These are phyloP conservation scores for Coccomyxa sp. DNA, from an alignment of 139 green algal genomes.

Conservation along the genomic window DNA sequence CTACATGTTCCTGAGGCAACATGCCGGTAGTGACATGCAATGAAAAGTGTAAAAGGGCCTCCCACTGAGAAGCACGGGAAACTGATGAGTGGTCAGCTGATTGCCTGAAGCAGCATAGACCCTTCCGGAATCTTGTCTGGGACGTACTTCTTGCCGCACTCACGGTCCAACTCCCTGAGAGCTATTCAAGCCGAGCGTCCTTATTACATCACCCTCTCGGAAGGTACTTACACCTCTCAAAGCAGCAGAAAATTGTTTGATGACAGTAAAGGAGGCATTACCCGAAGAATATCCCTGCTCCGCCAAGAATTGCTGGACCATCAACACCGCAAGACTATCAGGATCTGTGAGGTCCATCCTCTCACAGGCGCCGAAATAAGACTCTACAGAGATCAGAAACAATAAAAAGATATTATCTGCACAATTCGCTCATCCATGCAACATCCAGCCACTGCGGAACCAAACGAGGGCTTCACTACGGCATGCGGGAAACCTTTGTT, in stretches of 20 bases:
- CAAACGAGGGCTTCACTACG: too few relatives aligned
- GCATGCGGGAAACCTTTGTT: too few relatives aligned
- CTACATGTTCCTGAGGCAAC: background rate
- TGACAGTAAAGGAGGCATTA: background rate
- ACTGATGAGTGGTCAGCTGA: background rate
- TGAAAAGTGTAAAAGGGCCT: too few relatives aligned
- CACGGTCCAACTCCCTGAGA: conserved; percentile 40
- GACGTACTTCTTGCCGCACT: conserved; percentile 28
- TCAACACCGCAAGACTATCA: conserved; percentile 28
- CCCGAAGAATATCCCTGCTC: conserved; percentile 40
- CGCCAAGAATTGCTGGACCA: conserved; percentile 46
- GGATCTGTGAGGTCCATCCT: conserved; percentile 20
- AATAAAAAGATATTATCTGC: too few relatives aligned
- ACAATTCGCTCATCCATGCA: too few relatives aligned
- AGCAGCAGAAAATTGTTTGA: too few relatives aligned
- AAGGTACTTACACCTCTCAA: too few relatives aligned
- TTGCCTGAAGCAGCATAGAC: conserved; percentile 44
- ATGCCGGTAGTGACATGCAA: background rate
- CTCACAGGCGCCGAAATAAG: too few relatives aligned
- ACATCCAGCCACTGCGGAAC: too few relatives aligned
- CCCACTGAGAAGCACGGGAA: too few relatives aligned
- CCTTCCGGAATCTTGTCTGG: conserved; percentile 34
- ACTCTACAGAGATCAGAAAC: too few relatives aligned
- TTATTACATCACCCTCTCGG: background rate
- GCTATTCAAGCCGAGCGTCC: conserved; percentile 25